Percentiles rank a stretch among this genome's conserved stretches.
Conservation (phyloP, 148 eudicot species). For the Heliamphora exappendiculata region DNA sequence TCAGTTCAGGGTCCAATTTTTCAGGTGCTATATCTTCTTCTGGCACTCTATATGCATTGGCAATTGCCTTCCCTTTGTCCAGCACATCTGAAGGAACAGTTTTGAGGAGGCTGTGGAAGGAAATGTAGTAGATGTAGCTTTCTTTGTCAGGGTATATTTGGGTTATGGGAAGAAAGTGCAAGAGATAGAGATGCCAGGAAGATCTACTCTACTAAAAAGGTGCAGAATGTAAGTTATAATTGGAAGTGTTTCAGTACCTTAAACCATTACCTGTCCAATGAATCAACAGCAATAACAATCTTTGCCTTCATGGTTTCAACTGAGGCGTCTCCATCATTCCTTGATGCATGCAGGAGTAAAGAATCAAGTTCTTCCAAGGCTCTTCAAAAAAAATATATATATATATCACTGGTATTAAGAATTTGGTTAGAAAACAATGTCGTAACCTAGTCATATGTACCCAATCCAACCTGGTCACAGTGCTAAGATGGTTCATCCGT, state of each 20-base stretch:
- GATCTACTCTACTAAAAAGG: neutral
- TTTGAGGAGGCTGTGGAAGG: conserved; percentile 57
- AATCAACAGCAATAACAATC: conserved; percentile 48
- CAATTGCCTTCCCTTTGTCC: conserved; percentile 76
- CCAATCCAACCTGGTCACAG: no score
- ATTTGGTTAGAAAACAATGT: neutral
- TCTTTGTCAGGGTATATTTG: neutral
- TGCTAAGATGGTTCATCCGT: no score
- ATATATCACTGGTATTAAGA: neutral
- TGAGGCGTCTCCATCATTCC: conserved; percentile 58
- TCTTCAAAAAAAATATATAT: conserved; percentile 24
- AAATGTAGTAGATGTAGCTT: neutral
- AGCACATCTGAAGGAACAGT: conserved; percentile 80
- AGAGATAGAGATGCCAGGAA: neutral
- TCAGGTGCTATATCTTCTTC: conserved; percentile 36
- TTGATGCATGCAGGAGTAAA: conserved; percentile 74
- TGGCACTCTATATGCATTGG: conserved; percentile 68
- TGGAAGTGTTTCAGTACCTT: neutral
- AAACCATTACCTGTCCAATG: conserved; percentile 56
- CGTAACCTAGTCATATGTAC: no score
- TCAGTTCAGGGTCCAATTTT: conserved; percentile 62
- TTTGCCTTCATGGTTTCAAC: conserved; percentile 65
- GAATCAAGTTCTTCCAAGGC: conserved; percentile 90
- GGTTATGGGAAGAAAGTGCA: neutral
- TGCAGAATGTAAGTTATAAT: neutral